Evolutionary conservation across 192 early-diverging fungal genomes (phyloP), one percentile per base, ranked within the genome.

Genomic region (Coemansia sp.): DNA sequence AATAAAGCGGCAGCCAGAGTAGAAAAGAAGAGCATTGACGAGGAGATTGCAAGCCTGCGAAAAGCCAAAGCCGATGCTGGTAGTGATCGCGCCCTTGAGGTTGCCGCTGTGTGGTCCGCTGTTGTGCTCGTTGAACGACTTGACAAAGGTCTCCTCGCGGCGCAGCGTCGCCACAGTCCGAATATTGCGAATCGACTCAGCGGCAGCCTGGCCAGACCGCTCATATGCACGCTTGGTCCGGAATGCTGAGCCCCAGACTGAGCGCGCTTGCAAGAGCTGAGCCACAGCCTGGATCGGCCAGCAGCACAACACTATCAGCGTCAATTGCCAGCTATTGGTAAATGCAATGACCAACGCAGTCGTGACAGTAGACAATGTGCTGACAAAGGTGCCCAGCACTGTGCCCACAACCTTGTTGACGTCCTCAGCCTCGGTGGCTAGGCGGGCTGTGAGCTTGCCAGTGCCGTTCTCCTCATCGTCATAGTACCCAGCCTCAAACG

Each of bases 151-250:
- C 75, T 77, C 75, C 79, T 86, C 75, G 71, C 87, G 41, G 78
- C 93, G 66, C 94, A 87, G 38, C 6, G 90, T 88, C 27, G 89
- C 87, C 7, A 96, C 91, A 0, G 95, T 99, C 37, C 90, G 85
- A 70, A 99, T 92, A 68, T 87, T 88, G 68, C 87, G 78, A 67
- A 99, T 90, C 31, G 89, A 85, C 68, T 99, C 97, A 64, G 90
- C 90, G 8, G 94, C 93, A 8, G 90, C 85, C 73, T 90, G 87
- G 58, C 83, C 86, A 5, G 90, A 85, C 12, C 74, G 67, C 62
- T 88, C 88, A 68, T 93, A 94, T 4, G 89, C 88, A 62, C 85
- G 78, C 77, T 87, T 87, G 63, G 85, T 85, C 63, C 84, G 79
- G 61, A 51, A 64, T 15, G 78, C 75, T 65, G 77, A 86, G n/a